Evolutionary conservation across 352 stramenopile genomes (phyloP).

Genomic region (Thraustochytrium striatum): DNA sequence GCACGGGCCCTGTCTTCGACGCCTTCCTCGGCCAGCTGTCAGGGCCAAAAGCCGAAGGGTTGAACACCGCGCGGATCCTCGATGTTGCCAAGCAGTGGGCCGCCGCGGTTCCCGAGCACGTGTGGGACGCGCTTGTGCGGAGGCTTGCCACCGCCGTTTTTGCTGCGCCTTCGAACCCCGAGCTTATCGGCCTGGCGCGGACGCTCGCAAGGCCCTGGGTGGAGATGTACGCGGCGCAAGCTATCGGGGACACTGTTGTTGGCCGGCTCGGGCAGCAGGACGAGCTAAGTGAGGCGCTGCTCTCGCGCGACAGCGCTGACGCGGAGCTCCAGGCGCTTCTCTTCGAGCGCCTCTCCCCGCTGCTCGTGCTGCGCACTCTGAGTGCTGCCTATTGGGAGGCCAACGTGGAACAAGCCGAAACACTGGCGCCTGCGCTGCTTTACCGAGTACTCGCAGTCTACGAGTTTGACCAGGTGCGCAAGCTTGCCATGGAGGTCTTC

Average conservation of each 20-base stretch:
- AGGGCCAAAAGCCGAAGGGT: neutral
- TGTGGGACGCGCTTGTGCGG: neutral
- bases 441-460: neutral
- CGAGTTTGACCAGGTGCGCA: slow-evolving; percentile 37
- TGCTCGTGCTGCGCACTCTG: slow-evolving; percentile 6
- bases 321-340: neutral
- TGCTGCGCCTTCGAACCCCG: neutral
- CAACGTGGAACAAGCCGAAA: too few relatives aligned
- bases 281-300: neutral
- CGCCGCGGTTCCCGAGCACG: neutral
- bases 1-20: neutral
- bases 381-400: too few relatives aligned
- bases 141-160: neutral
- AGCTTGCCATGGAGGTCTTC: neutral
- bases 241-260: neutral
- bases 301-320: neutral
- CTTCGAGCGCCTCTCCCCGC: neutral
- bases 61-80: neutral
- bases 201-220: neutral
- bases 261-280: neutral
- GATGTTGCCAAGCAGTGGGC: slow-evolving; percentile 2
- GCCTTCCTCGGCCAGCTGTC: neutral
- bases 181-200: neutral
- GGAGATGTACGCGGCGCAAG: neutral
- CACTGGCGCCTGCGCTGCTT: neutral